Evolutionary conservation across 163 green algal genomes (phyloP).

Genomic region (Coccomyxa subellipsoidea): DNA sequence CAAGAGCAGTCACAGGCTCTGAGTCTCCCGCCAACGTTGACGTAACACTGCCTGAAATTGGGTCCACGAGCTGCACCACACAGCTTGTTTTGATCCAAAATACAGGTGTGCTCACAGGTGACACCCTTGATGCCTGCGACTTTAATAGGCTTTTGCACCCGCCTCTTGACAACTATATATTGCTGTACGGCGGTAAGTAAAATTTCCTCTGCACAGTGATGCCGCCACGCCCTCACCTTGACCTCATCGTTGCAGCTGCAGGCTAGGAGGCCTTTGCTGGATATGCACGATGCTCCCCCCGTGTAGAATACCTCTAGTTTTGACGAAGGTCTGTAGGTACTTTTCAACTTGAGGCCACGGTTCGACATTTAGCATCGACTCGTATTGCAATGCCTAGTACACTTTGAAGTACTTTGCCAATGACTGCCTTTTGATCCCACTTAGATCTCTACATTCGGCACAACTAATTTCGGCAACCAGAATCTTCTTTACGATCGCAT

Average conservation of each 20-base stretch:
- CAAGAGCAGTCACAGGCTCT: conserved; percentile 84
- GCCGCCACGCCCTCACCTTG: conserved; percentile 56
- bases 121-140: too few relatives aligned
- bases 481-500: too few relatives aligned
- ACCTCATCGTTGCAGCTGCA: conserved; percentile 84
- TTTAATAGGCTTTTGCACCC: too few relatives aligned
- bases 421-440: too few relatives aligned
- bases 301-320: conserved; percentile 90
- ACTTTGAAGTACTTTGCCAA: too few relatives aligned
- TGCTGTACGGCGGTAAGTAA: not conserved
- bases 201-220: not conserved
- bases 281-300: conserved; percentile 63
- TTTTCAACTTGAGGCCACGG: not conserved
- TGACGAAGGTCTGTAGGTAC: conserved; percentile 41
- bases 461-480: too few relatives aligned
- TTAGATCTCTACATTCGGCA: too few relatives aligned
- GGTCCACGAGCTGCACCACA: conserved; percentile 28
- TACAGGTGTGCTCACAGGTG: too few relatives aligned
- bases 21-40: conserved; percentile 51
- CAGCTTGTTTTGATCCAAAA: too few relatives aligned
- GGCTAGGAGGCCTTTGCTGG: conserved; percentile 56
- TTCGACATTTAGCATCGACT: not conserved
- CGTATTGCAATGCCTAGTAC: not conserved
- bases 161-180: conserved; percentile 43
- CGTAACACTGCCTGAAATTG: not conserved